Percentiles rank a stretch among this genome's conserved stretches.
These are phyloP conservation scores for Sporothrix globosa DNA, from an alignment of 2,329 filamentous ascomycete genomes.

Conservation along the genomic window DNA sequence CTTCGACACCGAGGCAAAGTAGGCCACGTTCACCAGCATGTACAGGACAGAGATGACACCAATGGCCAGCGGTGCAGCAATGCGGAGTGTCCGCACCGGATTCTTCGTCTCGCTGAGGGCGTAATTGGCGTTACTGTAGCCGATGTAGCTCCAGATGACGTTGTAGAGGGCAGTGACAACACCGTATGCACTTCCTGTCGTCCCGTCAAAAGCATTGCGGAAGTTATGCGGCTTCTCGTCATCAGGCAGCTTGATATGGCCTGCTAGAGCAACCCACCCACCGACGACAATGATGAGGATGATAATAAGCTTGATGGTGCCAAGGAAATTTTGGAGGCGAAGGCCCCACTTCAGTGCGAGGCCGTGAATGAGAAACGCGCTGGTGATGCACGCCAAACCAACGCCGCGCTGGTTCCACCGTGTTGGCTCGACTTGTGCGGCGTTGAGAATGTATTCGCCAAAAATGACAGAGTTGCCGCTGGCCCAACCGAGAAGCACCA, in stretches of 20 bases:
- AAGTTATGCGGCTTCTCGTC: conserved; percentile 58
- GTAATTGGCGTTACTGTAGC: conserved; percentile 71
- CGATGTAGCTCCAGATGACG: conserved; percentile 71
- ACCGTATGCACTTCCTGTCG: conserved; percentile 66
- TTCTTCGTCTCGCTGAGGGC: conserved; percentile 67
- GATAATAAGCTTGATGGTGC: conserved; percentile 67
- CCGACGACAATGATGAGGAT: conserved; percentile 67
- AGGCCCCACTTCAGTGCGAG: conserved; percentile 67
- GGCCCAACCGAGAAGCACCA: conserved; percentile 67
- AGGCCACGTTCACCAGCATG: conserved; percentile 68
- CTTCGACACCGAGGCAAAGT: conserved; percentile 63
- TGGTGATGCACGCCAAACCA: conserved; percentile 67
- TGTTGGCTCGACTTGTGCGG: conserved; percentile 62
- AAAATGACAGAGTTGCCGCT: conserved; percentile 70
- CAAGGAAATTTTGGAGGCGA: conserved; percentile 67
- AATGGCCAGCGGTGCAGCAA: conserved; percentile 65
- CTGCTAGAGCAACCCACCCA: conserved; percentile 64
- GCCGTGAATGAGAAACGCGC: conserved; percentile 68
- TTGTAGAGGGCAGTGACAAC: conserved; percentile 72
- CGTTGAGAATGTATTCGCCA: conserved; percentile 70
- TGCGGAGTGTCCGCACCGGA: conserved; percentile 65
- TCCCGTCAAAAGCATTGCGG: conserved; percentile 65
- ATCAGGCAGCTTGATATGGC: conserved; percentile 56
- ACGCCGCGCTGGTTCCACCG: conserved; percentile 70
- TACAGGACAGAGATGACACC: conserved; percentile 63